Conservation (phyloP, 2,329 filamentous ascomycete species). For the Botrytis byssoidea region DNA sequence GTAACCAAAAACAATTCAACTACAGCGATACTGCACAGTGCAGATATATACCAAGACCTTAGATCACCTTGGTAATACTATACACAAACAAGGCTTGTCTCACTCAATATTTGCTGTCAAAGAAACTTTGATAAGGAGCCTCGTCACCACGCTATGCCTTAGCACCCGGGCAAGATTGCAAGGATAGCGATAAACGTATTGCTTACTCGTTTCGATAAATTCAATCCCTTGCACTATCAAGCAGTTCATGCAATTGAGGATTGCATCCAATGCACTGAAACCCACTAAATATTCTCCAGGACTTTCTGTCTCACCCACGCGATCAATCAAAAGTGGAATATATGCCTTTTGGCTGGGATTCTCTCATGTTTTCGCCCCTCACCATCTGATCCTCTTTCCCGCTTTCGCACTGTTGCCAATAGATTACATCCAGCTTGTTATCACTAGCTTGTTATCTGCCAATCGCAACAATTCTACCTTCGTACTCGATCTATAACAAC, state of each 20-base stretch:
- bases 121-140: slow-evolving; percentile 26
- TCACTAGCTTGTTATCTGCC: not conserved
- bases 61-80: slow-evolving; percentile 6
- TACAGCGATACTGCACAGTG: slow-evolving; percentile 3
- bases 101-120: slow-evolving; percentile 13
- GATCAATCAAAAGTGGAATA: slow-evolving; percentile 13
- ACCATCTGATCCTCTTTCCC: not conserved
- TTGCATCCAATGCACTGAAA: slow-evolving; percentile 3
- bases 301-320: slow-evolving; percentile 1
- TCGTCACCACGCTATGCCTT: slow-evolving; percentile 14
- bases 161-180: slow-evolving; percentile 28
- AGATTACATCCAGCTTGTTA: slow-evolving; percentile 7
- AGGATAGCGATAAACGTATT: slow-evolving; percentile 32
- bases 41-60: not conserved
- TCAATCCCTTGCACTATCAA: slow-evolving; percentile 6
- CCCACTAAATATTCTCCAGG: slow-evolving; percentile 5
- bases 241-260: slow-evolving; percentile 16
- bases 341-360: slow-evolving; percentile 17
- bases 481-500: not conserved
- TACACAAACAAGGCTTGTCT: slow-evolving; percentile 18
- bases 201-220: slow-evolving; percentile 25
- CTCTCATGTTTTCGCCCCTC: slow-evolving; percentile 16
- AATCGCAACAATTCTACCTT: not conserved
- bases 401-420: not conserved
- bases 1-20: slow-evolving; percentile 13